A percentile compares a stretch with the other conserved stretches of the same genome.
These are phyloP conservation scores for Actinomucor elegans DNA, from an alignment of 371 early-diverging fungal species.

Conservation along the genomic window DNA sequence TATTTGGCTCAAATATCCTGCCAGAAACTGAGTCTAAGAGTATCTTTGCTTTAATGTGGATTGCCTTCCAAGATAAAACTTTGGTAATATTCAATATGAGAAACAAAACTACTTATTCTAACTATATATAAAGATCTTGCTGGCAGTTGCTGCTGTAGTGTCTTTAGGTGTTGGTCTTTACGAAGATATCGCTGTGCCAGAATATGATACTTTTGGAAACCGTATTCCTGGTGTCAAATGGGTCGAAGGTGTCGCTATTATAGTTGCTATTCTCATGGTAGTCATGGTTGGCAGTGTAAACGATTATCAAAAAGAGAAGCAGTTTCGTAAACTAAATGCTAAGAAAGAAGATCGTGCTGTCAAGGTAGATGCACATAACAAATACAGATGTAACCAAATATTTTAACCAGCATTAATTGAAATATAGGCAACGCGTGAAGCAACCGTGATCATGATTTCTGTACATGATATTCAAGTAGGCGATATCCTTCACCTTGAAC, in stretches of 20 bases:
- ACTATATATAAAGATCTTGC: constrained; percentile 52
- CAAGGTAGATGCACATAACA: constrained; percentile 40
- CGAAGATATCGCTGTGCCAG: constrained; percentile 62
- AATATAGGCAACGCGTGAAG: constrained; percentile 70
- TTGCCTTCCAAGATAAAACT: constrained; percentile 79
- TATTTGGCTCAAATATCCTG: constrained; percentile 61
- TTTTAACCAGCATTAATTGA: too few relatives aligned
- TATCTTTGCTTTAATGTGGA: constrained; percentile 69
- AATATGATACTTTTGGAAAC: constrained; percentile 31
- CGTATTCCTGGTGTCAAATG: constrained; percentile 59
- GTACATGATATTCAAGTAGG: constrained; percentile 87
- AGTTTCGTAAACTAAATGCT: constrained; percentile 80
- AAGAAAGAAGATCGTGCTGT: constrained; percentile 81
- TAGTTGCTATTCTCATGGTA: constrained; percentile 79
- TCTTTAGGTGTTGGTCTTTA: constrained; percentile 87
- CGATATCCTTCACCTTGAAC: constrained; percentile 87
- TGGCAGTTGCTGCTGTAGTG: constrained; percentile 80
- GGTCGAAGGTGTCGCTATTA: constrained; percentile 80
- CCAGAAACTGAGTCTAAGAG: constrained; percentile 61
- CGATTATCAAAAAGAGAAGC: constrained; percentile 87
- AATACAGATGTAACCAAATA: neutral
- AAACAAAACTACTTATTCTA: neutral
- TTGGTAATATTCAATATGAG: constrained; percentile 37
- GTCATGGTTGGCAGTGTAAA: constrained; percentile 79
- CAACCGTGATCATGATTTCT: constrained; percentile 74